Percentiles rank a stretch among this genome's conserved stretches.
phyloP scores from a whole-genome alignment of 1,284 basidiomycete genomes.

The Cystobasidium sp. region DNA sequence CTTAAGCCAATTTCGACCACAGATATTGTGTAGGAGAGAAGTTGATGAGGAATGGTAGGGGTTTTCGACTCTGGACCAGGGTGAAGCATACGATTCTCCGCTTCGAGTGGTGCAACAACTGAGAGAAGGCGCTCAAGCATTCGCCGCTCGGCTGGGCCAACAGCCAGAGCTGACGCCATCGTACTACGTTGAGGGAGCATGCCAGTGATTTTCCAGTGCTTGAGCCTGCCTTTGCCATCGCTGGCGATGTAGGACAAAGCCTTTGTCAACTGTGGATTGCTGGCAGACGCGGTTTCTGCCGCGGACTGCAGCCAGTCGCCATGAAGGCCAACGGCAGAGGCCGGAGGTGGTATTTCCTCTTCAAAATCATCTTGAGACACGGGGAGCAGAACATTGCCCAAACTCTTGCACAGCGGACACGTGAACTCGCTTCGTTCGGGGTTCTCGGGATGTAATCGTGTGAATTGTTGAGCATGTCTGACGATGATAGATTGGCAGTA shows the following conservation, averaged over 20 bases:
- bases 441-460: slow-evolving; percentile 92
- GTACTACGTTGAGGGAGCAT: slow-evolving; percentile 1
- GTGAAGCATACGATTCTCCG: slow-evolving; percentile 38
- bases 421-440: slow-evolving; percentile 91
- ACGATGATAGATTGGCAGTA: slow-evolving; percentile 86
- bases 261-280: neutral
- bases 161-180: slow-evolving; percentile 30
- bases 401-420: slow-evolving; percentile 96
- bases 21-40: slow-evolving; percentile 84
- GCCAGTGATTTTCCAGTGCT: slow-evolving; percentile 46
- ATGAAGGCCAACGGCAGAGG: neutral
- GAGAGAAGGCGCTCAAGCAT: slow-evolving; percentile 46
- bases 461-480: slow-evolving; percentile 85
- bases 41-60: slow-evolving; percentile 84
- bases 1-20: slow-evolving; percentile 80
- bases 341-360: slow-evolving; percentile 16
- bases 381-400: slow-evolving; percentile 92
- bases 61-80: neutral
- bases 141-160: slow-evolving; percentile 51
- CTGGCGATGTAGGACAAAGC: slow-evolving; percentile 3
- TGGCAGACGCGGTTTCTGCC: neutral
- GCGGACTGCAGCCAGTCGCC: slow-evolving; percentile 24
- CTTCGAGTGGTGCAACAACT: slow-evolving; percentile 56
- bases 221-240: slow-evolving; percentile 53
- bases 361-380: slow-evolving; percentile 57